Conservation (phyloP, 306 rosid genomes). For the Herpetospermum pedunculosum region DNA sequence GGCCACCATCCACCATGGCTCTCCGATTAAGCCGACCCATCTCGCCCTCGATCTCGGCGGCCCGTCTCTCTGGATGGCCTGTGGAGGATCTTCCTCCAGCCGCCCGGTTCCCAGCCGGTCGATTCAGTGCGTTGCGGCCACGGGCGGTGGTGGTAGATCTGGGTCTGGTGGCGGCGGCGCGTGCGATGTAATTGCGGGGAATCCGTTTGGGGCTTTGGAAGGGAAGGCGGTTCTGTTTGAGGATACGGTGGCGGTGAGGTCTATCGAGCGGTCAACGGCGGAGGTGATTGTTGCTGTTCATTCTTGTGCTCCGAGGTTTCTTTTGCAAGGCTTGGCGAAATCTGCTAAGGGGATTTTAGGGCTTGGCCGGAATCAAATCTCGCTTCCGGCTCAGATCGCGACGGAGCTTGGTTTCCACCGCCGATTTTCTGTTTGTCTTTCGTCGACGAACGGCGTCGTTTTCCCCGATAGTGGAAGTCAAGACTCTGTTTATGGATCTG, state of each 20-base stretch:
- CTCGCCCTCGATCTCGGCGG: constrained; percentile 55
- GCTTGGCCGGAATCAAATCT: constrained; percentile 39
- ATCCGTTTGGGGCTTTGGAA: constrained; percentile 21
- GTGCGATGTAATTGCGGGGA: constrained; percentile 25
- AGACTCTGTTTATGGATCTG: constrained; percentile 16
- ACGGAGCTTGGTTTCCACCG: constrained; percentile 15
- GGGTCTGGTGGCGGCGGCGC: constrained; percentile 6
- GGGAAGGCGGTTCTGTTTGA: constrained; percentile 28
- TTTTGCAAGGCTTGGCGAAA: constrained; percentile 38
- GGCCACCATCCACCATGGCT: constrained; percentile 29
- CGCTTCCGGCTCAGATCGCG: constrained; percentile 54
- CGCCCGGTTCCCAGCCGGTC: constrained; percentile 32
- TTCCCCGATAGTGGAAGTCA: constrained; percentile 13
- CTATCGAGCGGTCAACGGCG: constrained; percentile 9
- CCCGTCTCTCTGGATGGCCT: constrained; percentile 36
- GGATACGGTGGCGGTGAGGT: constrained; percentile 23
- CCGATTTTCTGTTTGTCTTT: constrained; percentile 45
- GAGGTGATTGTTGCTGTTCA: constrained; percentile 13
- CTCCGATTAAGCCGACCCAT: constrained; percentile 23
- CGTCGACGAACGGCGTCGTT: constrained; percentile 45
- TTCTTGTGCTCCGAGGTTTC: constrained; percentile 32
- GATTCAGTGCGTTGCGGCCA: constrained; percentile 40
- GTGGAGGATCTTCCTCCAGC: constrained; percentile 21
- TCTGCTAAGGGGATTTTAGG: constrained; percentile 49
- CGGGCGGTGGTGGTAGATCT: neutral